Evolutionary conservation across 2,329 filamentous ascomycete genomes (phyloP), one percentile per base, ranked within the genome.

Genomic region (Neoscytalidium dimidiatum): DNA sequence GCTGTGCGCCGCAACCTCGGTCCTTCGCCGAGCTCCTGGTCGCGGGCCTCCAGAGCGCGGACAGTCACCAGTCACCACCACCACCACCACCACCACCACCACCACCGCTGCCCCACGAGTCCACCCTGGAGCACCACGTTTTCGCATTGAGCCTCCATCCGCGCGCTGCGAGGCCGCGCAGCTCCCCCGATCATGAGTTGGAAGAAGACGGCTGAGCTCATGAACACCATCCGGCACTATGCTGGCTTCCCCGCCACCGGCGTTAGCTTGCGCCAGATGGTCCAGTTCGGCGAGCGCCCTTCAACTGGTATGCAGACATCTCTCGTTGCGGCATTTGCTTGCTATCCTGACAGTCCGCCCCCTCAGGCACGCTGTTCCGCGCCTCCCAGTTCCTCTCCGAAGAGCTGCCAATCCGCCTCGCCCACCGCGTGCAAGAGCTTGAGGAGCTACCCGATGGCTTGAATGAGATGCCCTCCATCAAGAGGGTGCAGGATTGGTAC

Each of bases 321-420:
- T 31, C 23, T n/a, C 26, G 8, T n/a, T n/a, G n/a, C n/a, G n/a
- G n/a, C n/a, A n/a, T n/a, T n/a, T n/a, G n/a, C n/a, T n/a, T n/a
- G n/a, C n/a, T n/a, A n/a, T n/a, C n/a, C 41, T 58, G 29, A 35
- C n/a, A 7, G 8, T 4, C 35, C 35, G 19, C 17, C n/a, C 6
- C 29, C 46, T 8, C 74, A 61, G 94, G 94, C 70, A 99, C 95
- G 62, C 85, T 99, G 64, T 99, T 98, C 82, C 92, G 94, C 77
- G 95, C 95, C 61, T 98, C 95, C 28, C 95, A 98, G 82, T 99
- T 99, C 80, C 89, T 99, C 66, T 95, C 94, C 73, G 95, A 99
- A 83, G 95, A 99, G 83, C 88, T 99, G 26, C 95, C 95, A 70
- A 99, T 99, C 74, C 92, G 95, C 62, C 85, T 99, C 67, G 95